Percentiles rank a stretch among this genome's conserved stretches.
phyloP scores from a whole-genome alignment of 805 yeast genomes.

The Starmerella ratchasimensis region DNA sequence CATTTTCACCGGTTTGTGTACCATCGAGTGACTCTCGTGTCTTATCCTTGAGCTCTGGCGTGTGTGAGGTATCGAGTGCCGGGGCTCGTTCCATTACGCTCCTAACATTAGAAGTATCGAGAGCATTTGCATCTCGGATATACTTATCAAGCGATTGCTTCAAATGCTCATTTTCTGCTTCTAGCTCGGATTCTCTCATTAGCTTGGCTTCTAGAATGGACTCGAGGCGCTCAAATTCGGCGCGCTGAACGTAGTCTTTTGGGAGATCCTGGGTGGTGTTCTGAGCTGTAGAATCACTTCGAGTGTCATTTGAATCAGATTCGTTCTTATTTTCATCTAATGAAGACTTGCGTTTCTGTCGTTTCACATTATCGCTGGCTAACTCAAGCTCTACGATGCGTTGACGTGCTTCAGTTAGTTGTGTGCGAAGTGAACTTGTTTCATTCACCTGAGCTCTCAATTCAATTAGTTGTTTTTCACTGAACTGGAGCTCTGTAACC shows the following conservation, averaged over 20 bases:
- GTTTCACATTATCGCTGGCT: background rate
- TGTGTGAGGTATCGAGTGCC: too few relatives aligned
- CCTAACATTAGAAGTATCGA: too few relatives aligned
- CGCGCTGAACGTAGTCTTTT: background rate
- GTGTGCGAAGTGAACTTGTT: slow-evolving; percentile 23
- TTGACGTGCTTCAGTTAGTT: slow-evolving; percentile 16
- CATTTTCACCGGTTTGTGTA: background rate
- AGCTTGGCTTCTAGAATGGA: slow-evolving; percentile 12
- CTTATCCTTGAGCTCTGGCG: too few relatives aligned
- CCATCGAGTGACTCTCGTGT: too few relatives aligned
- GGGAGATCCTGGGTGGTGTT: too few relatives aligned
- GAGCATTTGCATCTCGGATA: background rate
- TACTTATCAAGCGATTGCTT: slow-evolving; percentile 1
- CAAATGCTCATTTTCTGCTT: slow-evolving; percentile 10
- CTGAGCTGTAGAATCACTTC: too few relatives aligned
- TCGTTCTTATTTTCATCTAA: too few relatives aligned
- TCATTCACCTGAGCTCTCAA: slow-evolving; percentile 19
- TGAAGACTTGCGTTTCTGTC: background rate
- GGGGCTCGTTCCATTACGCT: too few relatives aligned
- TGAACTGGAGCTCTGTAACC: slow-evolving; percentile 16
- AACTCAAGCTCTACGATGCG: slow-evolving; percentile 14
- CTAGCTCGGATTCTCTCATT: slow-evolving; percentile 16
- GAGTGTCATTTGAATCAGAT: too few relatives aligned
- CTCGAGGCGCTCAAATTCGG: slow-evolving; percentile 13
- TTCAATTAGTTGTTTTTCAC: slow-evolving; percentile 19